These are phyloP conservation scores for Tolypocladium album DNA, from an alignment of 2,329 filamentous ascomycete genomes.

Conservation along the genomic window DNA sequence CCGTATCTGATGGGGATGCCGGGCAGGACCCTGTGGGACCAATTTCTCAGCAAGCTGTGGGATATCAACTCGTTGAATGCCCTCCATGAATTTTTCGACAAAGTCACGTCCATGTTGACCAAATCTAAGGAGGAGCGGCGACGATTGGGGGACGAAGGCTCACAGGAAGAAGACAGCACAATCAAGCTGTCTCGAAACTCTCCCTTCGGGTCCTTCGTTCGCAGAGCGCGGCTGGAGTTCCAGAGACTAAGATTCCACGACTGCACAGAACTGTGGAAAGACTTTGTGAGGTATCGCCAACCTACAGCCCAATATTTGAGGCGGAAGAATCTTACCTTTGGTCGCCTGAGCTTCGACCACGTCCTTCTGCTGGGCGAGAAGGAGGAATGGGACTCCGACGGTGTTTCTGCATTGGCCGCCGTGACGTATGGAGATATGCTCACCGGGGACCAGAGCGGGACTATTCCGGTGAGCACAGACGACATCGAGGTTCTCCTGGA, in stretches of 20 bases:
- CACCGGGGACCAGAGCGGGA: constrained; percentile 26
- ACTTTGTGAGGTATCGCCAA: constrained; percentile 71
- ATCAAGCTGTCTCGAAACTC: constrained; percentile 61
- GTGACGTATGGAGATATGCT: constrained; percentile 44
- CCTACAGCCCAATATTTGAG: constrained; percentile 59
- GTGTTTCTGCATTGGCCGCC: constrained; percentile 31
- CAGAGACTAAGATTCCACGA: constrained; percentile 71
- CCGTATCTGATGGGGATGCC: constrained; percentile 48
- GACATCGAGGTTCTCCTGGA: constrained; percentile 75
- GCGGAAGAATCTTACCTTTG: constrained; percentile 49
- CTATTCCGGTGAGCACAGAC: constrained; percentile 55
- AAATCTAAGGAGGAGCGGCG: constrained; percentile 52
- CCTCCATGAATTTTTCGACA: constrained; percentile 65
- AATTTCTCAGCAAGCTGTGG: constrained; percentile 76
- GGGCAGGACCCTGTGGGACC: constrained; percentile 77
- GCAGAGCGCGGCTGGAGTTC: constrained; percentile 70
- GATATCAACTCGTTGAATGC: constrained; percentile 70
- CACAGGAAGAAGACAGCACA: constrained; percentile 31
- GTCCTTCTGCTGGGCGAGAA: constrained; percentile 39
- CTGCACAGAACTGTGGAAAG: constrained; percentile 66
- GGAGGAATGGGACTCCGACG: constrained; percentile 36
- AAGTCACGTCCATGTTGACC: constrained; percentile 44
- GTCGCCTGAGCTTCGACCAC: constrained; percentile 44
- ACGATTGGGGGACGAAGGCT: constrained; percentile 36
- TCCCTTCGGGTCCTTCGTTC: constrained; percentile 71